Conservation (phyloP, 768 basidiomycete genomes). For the Tylopilus intermedius region DNA sequence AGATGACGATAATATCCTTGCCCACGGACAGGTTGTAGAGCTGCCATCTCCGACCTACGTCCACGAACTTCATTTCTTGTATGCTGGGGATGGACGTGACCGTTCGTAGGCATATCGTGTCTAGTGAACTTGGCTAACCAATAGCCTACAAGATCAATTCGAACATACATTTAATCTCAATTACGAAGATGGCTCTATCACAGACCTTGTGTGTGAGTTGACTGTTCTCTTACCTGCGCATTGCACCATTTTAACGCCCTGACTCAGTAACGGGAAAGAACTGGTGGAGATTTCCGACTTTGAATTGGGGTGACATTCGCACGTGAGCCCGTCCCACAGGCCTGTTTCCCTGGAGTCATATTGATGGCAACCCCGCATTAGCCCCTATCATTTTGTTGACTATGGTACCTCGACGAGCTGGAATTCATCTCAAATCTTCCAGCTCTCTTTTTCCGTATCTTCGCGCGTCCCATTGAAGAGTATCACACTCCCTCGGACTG, state of each 20-base stretch:
- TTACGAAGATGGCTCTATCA: constrained; percentile 35
- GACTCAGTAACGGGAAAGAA: constrained; percentile 40
- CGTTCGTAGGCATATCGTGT: constrained; percentile 19
- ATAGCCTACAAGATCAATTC: constrained; percentile 25
- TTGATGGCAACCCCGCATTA: constrained; percentile 14
- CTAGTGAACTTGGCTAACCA: neutral
- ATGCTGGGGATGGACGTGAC: constrained; percentile 38
- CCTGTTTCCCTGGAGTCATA: neutral
- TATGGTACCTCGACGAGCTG: constrained; percentile 33
- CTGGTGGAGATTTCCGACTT: constrained; percentile 40
- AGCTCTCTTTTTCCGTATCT: constrained; percentile 41
- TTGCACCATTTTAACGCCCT: neutral
- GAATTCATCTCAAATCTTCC: constrained; percentile 42
- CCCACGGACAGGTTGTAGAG: constrained; percentile 38
- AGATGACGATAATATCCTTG: constrained; percentile 41
- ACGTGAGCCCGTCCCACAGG: constrained; percentile 29
- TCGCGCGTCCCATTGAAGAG: constrained; percentile 38
- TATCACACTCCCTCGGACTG: constrained; percentile 39
- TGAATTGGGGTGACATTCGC: constrained; percentile 40
- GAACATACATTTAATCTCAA: constrained; percentile 34
- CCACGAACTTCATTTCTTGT: constrained; percentile 47
- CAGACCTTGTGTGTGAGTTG: constrained; percentile 32
- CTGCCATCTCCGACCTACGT: constrained; percentile 28
- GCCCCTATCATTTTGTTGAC: constrained; percentile 43
- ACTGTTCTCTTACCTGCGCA: neutral